Base-by-base conservation (phyloP, 129 eudicot species). In the Flaveria sonorensis region DNA sequence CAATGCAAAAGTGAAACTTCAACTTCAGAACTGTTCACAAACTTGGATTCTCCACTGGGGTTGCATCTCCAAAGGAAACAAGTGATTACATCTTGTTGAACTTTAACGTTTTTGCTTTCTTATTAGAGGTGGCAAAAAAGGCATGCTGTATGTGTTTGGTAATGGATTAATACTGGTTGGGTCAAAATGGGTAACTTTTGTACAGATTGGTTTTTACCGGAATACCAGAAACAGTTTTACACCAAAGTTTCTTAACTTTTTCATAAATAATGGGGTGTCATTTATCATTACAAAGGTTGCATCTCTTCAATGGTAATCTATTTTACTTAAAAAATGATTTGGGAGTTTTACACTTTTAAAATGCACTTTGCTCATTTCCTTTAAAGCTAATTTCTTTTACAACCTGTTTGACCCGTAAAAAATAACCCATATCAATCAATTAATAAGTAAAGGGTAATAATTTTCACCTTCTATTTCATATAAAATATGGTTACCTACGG, bases 11-110 rank as follows among this genome's bases (percentile, higher is more conserved):
- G 87, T 79, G 71, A 84, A 86, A 77, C 76, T 86, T 76, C 87
- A 68, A 61, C 87, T 86, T 66, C 74, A 79, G 57, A 86, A 86
- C 70, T 75, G 85, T 79, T 71, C 82, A 7, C 77, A 82, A 32
- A 51, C 83, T 36, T 86, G 87, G 86, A 82, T 76, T 86, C 87
- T 86, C 42, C 87, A 82, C 78, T 86, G 89, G 89, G 89, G 87
- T 53, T 86, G 89, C 82, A 79, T 81, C 70, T 82, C 81, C 28
- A 36, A 59, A 7, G 86, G 81, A 76, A 82, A 82, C 81, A 86
- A 78, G 86, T 86, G 69, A 82, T 43, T 19, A 51, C 28, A 70
- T 28, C 43, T 39, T 74, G 43, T 16, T 71, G 28, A 26, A 51
- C 71, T 43, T 82, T 8, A 24, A n/a, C 19, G 4, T 16, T 66